Base-by-base conservation (phyloP, 2,329 filamentous ascomycete species). In the Colletotrichum simmondsii region DNA sequence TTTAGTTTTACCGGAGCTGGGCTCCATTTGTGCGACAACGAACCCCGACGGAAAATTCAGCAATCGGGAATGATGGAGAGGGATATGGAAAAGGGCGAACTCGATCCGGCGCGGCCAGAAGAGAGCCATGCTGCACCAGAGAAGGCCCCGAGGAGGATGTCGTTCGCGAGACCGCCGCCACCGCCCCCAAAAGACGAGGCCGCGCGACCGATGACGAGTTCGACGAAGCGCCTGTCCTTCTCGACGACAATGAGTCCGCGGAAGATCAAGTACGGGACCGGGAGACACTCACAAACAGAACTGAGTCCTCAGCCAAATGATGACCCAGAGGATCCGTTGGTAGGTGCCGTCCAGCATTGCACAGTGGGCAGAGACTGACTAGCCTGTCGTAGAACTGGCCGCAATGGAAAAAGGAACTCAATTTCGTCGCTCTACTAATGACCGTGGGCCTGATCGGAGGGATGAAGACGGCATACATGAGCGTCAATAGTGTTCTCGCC, bases 281-380 rank as follows among this genome's bases (percentile, higher is more conserved):
- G 87, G 0, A 86, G 82, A 66, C 76, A 84, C 68, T 79, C 83
- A 2, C 77, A 79, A 16, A 79, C 86, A 6, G 87, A 89, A 78
- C 79, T 89, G 58, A 84, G 87, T 11, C 89, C 89, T 3, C 88
- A 89, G 77, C 88, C 89, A 0, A 90, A 87, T 65, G 86, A 89
- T 68, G 86, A 89, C 67, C 81, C 83, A 0, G 82, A 86, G 28
- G 89, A 91, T 77, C 89, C 89, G 63, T 75, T 90, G 78, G 88
- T 89, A 81, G 67, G 85, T 79, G 56, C 7, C 4, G 2, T 14
- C 7, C 46, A 14, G 16, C 42, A 2, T 30, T 16, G 28, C 56
- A 24, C 14, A 28, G 28, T 32, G 22, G 70, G 12, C 19, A 3
- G 8, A 5, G 19, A 37, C 49, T 67, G 8, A 68, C 19, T 1